Base-by-base conservation (phyloP, 2,329 filamentous ascomycete genomes). In the Kalaharituber pfeilii region DNA sequence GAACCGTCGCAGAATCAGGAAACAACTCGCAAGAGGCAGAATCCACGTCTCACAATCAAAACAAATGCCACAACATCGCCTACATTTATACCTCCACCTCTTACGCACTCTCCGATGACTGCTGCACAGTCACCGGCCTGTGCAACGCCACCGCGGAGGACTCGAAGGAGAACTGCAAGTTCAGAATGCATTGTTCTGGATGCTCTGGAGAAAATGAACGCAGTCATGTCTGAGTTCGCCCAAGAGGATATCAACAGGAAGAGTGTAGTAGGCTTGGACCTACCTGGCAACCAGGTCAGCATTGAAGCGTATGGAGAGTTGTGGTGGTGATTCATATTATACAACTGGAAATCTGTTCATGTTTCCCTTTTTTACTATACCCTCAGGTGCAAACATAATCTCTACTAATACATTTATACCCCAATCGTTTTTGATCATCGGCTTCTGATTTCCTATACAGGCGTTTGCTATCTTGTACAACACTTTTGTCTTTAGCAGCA, bases 181-280 rank as follows among this genome's bases (percentile, higher is more conserved):
- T 61, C 59, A 11, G 59, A 59, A 49, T 61, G 59, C 18, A 56
- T 61, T 45, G 54, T 61, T 13, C 49, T 59, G 15, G 59, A 60
- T 18, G 54, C 59, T 18, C 49, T 60, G 11, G 52, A 60, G 56
- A 49, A 58, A 42, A 59, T 61, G 58, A 33, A 52, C 26, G 33
- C 30, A 24, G 53, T 47, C 5, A 47, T 47, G 42, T 13, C 13
- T 13, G 42, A 47, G 42, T 25, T 47, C 2, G 42, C n/a, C 24
- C 18, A 13, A 11, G 42, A 47, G 42, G 42, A 47, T 22, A 20
- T 47, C 15, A 47, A 47, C 6, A 15, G 42, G 15, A 47, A 47
- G 42, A 47, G 42, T 47, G 42, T 47, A 22, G 42, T 47, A 13
- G 42, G 42, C 42, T 13, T 47, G 6, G 42, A 47, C 25, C 42